These are phyloP conservation scores for Rauvolfia tetraphylla DNA, from an alignment of 257 asterid species.

Conservation along the genomic window DNA sequence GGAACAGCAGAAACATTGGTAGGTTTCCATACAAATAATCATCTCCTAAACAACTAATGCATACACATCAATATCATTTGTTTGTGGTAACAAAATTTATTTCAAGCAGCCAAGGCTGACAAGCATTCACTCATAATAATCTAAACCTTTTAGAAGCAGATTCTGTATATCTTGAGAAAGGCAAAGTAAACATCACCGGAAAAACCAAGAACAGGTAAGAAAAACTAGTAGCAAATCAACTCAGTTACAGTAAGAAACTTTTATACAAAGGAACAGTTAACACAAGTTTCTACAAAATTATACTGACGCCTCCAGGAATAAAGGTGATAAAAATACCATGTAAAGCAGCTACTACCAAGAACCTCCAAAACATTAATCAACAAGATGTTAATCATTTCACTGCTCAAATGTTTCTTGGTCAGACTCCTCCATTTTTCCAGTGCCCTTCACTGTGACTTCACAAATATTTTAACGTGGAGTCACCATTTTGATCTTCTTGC, in stretches of 20 bases:
- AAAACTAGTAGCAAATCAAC: not conserved
- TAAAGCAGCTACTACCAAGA: not conserved
- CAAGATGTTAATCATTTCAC: slow-evolving; percentile 50
- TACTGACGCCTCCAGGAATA: not conserved
- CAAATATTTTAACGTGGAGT: slow-evolving; percentile 9
- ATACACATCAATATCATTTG: not conserved
- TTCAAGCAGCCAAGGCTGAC: not conserved
- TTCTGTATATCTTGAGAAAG: not conserved
- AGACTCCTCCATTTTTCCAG: not conserved
- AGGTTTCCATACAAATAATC: not conserved
- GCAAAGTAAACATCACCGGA: not conserved
- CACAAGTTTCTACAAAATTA: slow-evolving; percentile 4
- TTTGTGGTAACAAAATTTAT: not conserved
- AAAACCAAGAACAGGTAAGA: not conserved
- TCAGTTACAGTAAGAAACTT: not conserved
- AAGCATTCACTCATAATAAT: not conserved
- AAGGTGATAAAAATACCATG: not conserved
- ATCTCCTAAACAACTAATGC: too few species aligned
- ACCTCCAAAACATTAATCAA: slow-evolving; percentile 23
- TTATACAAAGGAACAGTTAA: slow-evolving; percentile 1
- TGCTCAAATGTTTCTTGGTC: not conserved
- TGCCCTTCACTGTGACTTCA: not conserved
- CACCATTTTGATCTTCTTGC: slow-evolving; percentile 62
- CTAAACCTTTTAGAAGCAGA: not conserved
- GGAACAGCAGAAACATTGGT: not conserved